Conservation (phyloP, 2,329 filamentous ascomycete genomes). For the Botrytis medusae region DNA sequence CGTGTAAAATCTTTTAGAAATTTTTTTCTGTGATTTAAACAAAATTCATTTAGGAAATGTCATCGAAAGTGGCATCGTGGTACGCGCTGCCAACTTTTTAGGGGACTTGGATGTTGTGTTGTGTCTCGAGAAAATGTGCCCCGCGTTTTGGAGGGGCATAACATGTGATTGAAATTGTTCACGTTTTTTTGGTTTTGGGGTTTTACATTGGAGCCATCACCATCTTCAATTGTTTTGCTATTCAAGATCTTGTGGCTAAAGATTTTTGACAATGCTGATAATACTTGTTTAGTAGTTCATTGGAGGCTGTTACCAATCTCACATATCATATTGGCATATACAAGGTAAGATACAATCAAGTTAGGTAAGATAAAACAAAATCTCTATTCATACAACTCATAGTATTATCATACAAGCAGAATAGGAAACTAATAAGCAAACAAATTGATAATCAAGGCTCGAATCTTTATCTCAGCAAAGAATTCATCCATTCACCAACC, state of each 20-base stretch:
- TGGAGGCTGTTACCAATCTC: background rate
- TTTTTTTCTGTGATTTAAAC: background rate
- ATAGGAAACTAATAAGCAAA: background rate
- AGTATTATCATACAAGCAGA: background rate
- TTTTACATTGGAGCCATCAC: background rate
- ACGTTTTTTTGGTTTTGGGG: background rate
- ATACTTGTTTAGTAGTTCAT: background rate
- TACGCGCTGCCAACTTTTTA: slow-evolving; percentile 14
- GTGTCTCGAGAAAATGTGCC: background rate
- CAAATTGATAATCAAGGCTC: background rate
- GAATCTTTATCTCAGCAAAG: background rate
- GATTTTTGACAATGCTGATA: background rate
- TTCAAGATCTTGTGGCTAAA: background rate
- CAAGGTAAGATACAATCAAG: background rate
- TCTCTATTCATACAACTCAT: slow-evolving; percentile 12
- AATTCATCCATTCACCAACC: background rate
- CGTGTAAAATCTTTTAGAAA: background rate
- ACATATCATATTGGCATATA: background rate
- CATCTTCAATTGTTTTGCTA: background rate
- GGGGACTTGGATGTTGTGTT: background rate
- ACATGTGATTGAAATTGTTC: slow-evolving; percentile 1
- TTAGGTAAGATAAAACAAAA: background rate
- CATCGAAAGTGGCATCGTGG: background rate
- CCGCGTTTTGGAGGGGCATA: slow-evolving; percentile 11
- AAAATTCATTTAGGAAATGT: background rate